These are phyloP conservation scores for Celoporthe dispersa DNA, from an alignment of 2,329 filamentous ascomycete species.

Conservation along the genomic window DNA sequence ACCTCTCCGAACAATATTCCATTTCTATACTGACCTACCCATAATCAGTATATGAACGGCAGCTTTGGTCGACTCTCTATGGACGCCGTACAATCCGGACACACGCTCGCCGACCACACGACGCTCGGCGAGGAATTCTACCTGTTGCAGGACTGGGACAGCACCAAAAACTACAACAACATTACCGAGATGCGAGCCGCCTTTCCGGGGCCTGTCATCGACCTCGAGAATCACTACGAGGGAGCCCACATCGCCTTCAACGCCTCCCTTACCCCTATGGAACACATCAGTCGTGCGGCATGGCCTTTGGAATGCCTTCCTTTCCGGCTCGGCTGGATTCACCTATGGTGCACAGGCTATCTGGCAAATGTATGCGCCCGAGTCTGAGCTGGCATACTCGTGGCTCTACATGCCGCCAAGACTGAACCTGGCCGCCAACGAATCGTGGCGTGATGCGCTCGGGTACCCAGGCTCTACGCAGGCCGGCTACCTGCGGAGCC, in stretches of 20 bases:
- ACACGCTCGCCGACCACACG: constrained; percentile 1
- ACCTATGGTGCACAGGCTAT: constrained; percentile 14
- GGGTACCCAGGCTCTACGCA: constrained; percentile 6
- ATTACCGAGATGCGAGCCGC: constrained; percentile 15
- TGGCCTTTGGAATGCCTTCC: constrained; percentile 14
- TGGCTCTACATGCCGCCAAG: constrained; percentile 3
- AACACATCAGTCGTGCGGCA: constrained; percentile 12
- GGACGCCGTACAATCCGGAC: constrained; percentile 14
- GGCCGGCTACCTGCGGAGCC: constrained; percentile 4
- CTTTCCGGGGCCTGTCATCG: constrained; percentile 11
- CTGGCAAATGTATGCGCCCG: constrained; percentile 15
- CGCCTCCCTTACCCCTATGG: constrained; percentile 5
- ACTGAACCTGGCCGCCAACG: constrained; percentile 5
- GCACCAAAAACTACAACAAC: constrained; percentile 10
- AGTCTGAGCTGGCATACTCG: background rate
- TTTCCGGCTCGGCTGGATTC: constrained; percentile 12
- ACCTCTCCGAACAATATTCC: background rate
- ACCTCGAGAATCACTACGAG: constrained; percentile 15
- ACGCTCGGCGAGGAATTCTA: background rate
- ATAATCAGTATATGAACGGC: constrained; percentile 10
- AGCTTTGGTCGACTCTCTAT: constrained; percentile 10
- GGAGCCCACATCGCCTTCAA: constrained; percentile 10
- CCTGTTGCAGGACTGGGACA: background rate
- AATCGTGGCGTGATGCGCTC: constrained; percentile 11
- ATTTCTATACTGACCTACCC: background rate